Evolutionary conservation across 1,284 basidiomycete species (phyloP).

Genomic region (Microbotryum lychnidis-dioicae): DNA sequence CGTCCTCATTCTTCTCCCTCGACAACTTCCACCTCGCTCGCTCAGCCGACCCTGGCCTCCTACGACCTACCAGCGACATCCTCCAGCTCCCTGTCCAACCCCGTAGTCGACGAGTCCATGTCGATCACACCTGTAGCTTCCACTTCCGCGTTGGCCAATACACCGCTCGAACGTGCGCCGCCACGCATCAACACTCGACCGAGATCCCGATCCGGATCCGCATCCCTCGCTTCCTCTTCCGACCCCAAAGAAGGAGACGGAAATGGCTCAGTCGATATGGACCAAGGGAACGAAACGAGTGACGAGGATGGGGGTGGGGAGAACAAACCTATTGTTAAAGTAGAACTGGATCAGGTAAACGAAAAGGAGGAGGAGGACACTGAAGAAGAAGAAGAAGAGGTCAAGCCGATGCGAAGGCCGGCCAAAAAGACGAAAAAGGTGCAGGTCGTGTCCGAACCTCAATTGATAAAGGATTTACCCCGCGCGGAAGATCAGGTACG

Average conservation of each 20-base stretch:
- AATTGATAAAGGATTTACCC: slow-evolving; percentile 66
- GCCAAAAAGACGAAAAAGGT: slow-evolving; percentile 10
- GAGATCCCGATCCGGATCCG: too few species aligned
- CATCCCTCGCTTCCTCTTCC: too few species aligned
- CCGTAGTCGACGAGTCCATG: too few species aligned
- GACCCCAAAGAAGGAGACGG: not conserved
- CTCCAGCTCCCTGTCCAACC: too few species aligned
- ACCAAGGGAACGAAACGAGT: not conserved
- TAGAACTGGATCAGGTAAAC: not conserved
- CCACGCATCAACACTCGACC: not conserved
- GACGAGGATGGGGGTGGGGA: not conserved
- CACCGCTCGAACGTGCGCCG: not conserved
- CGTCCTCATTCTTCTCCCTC: too few species aligned
- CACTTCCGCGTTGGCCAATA: not conserved
- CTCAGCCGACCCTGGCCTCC: too few species aligned
- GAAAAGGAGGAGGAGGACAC: slow-evolving; percentile 15
- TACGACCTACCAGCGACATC: too few species aligned
- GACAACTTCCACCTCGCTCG: too few species aligned
- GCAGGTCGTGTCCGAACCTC: slow-evolving; percentile 26
- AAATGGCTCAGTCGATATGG: not conserved
- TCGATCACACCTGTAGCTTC: not conserved
- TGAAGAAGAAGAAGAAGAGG: not conserved
- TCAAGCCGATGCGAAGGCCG: not conserved
- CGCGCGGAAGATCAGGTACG: slow-evolving; percentile 54
- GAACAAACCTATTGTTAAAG: not conserved